These are phyloP conservation scores for Saccharomyces hybrid DNA, from an alignment of 1,139 yeast species.

Conservation along the genomic window DNA sequence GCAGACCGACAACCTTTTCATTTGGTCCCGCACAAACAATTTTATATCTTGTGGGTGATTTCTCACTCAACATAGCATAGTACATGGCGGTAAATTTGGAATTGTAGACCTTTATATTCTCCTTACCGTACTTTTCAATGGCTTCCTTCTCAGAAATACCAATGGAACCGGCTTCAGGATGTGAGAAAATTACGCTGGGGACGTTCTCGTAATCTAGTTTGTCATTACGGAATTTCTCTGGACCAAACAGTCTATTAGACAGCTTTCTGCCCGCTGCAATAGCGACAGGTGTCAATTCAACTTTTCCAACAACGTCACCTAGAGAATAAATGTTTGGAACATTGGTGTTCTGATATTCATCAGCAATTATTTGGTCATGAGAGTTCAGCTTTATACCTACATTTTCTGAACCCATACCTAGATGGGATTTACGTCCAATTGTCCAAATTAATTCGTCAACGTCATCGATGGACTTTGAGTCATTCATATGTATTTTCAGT, in stretches of 20 bases:
- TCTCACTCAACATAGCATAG: conserved; percentile 79
- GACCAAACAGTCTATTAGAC: conserved; percentile 85
- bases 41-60: conserved; percentile 84
- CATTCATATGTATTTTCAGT: conserved; percentile 51
- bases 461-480: conserved; percentile 44
- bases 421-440: conserved; percentile 74
- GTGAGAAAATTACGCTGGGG: conserved; percentile 90
- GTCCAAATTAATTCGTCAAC: conserved; percentile 91
- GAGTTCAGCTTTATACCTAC: conserved; percentile 61
- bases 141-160: conserved; percentile 82
- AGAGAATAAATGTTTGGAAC: conserved; percentile 69
- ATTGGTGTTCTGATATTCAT: conserved; percentile 80
- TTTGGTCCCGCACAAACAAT: conserved; percentile 67
- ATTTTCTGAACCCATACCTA: conserved; percentile 67
- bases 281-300: conserved; percentile 95
- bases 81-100: conserved; percentile 87
- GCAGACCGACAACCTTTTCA: conserved; percentile 93
- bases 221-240: conserved; percentile 51
- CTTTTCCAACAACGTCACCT: conserved; percentile 89
- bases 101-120: conserved; percentile 70
- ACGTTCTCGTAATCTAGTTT: conserved; percentile 79
- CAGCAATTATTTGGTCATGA: conserved; percentile 56
- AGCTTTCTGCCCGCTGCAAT: conserved; percentile 96
- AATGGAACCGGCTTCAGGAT: conserved; percentile 94
- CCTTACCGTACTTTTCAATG: conserved; percentile 66